Evolutionary conservation across 2,329 filamentous ascomycete genomes (phyloP).

Genomic region (Diplodia seriata): DNA sequence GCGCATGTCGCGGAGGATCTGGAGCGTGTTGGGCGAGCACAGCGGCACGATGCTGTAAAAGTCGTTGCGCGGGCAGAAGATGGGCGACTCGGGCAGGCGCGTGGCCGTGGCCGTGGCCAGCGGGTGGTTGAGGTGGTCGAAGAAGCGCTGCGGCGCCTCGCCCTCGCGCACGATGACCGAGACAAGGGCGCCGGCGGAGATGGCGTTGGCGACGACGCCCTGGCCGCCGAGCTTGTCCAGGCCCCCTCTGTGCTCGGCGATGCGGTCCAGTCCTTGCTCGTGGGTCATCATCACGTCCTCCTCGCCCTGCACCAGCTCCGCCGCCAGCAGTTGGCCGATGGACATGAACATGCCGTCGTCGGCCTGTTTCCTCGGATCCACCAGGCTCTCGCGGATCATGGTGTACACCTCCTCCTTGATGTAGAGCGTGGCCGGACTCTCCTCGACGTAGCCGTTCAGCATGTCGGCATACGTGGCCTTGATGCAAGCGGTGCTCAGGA

Average conservation of each 20-base stretch:
- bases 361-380: slow-evolving; percentile 1
- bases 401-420: slow-evolving; percentile 31
- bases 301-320: slow-evolving; percentile 28
- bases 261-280: slow-evolving; percentile 28
- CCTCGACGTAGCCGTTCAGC: slow-evolving; percentile 27
- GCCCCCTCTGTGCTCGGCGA: slow-evolving; percentile 14
- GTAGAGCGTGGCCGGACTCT: slow-evolving; percentile 29
- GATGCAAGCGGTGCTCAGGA: slow-evolving; percentile 30
- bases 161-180: slow-evolving; percentile 18
- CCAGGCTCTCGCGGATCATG: slow-evolving; percentile 19
- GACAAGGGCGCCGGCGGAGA: not conserved
- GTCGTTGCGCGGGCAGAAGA: slow-evolving; percentile 29
- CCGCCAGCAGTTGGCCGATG: slow-evolving; percentile 23
- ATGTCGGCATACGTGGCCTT: slow-evolving; percentile 31
- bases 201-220: slow-evolving; percentile 21
- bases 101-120: not conserved
- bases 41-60: slow-evolving; percentile 22
- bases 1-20: slow-evolving; percentile 28
- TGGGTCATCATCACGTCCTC: slow-evolving; percentile 29
- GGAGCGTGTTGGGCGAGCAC: slow-evolving; percentile 18
- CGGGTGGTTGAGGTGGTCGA: not conserved
- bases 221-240: slow-evolving; percentile 11
- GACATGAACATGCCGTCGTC: slow-evolving; percentile 27
- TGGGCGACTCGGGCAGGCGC: slow-evolving; percentile 22
- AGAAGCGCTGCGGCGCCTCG: slow-evolving; percentile 3